These are phyloP conservation scores for Penicillium daleae DNA, from an alignment of 495 filamentous ascomycete genomes.

Conservation along the genomic window DNA sequence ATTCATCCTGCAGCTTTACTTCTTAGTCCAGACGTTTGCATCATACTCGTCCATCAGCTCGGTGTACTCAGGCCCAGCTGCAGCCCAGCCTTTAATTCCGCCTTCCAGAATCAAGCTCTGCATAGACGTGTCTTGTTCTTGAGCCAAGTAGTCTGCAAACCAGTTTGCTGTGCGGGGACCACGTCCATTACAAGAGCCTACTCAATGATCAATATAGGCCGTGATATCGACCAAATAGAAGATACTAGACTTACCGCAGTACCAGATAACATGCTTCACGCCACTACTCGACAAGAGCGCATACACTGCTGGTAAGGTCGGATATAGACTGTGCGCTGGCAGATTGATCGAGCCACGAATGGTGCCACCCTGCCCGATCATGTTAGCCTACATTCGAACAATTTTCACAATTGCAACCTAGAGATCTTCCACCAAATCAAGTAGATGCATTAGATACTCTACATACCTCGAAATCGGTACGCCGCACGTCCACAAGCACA, in stretches of 20 bases:
- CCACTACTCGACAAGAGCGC: conserved; percentile 53
- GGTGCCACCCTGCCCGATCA: conserved; percentile 60
- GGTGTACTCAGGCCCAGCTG: conserved; percentile 57
- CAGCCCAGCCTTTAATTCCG: conserved; percentile 69
- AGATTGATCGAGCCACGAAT: conserved; percentile 71
- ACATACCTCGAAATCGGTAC: conserved; percentile 63
- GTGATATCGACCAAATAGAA: not conserved
- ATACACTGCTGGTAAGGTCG: conserved; percentile 61
- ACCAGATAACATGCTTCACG: conserved; percentile 62
- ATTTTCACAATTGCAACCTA: not conserved
- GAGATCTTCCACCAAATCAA: not conserved
- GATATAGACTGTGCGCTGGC: conserved; percentile 68
- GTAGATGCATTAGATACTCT: not conserved
- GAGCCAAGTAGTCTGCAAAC: conserved; percentile 65
- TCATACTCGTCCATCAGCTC: conserved; percentile 64
- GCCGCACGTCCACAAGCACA: conserved; percentile 64
- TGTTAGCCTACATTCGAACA: conserved; percentile 1
- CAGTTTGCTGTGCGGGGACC: conserved; percentile 65
- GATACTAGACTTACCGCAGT: conserved; percentile 60
- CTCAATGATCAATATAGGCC: not conserved
- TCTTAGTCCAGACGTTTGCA: conserved; percentile 48
- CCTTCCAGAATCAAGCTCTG: conserved; percentile 60
- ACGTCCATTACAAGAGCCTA: conserved; percentile 66
- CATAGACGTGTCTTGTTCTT: conserved; percentile 47
- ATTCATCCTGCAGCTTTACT: not conserved